Conservation (phyloP, 2,329 filamentous ascomycete species). For the Trichoderma arundinaceum region DNA sequence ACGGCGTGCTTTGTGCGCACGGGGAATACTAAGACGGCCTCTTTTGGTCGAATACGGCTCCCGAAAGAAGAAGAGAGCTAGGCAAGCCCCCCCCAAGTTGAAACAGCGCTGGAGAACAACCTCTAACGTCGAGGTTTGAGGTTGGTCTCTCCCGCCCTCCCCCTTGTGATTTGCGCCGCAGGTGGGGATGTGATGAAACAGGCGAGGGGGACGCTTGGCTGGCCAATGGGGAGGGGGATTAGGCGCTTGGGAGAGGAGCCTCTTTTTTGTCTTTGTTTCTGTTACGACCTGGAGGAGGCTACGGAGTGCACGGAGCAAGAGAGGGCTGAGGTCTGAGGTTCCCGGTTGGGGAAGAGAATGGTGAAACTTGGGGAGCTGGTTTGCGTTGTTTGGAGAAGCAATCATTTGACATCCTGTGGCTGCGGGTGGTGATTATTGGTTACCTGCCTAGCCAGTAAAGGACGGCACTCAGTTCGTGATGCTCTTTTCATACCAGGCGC, state of each 20-base stretch:
- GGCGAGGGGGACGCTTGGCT: slow-evolving; percentile 27
- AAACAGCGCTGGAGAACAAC: slow-evolving; percentile 21
- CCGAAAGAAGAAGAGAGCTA: not conserved
- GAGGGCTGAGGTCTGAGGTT: too few relatives aligned
- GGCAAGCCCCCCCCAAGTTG: not conserved
- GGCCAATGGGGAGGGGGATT: slow-evolving; percentile 26
- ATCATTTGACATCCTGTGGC: too few relatives aligned
- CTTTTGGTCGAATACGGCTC: not conserved
- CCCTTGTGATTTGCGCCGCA: slow-evolving; percentile 17
- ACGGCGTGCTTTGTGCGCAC: too few relatives aligned
- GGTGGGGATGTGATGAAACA: slow-evolving; percentile 24
- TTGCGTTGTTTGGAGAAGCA: too few relatives aligned
- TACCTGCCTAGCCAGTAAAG: too few relatives aligned
- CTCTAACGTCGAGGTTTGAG: slow-evolving; percentile 27
- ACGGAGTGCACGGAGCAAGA: not conserved
- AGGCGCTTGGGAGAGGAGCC: slow-evolving; percentile 26
- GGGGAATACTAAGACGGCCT: too few relatives aligned
- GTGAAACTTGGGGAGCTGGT: too few relatives aligned
- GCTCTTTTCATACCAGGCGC: too few relatives aligned
- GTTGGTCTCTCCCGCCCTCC: not conserved
- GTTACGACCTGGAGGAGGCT: not conserved
- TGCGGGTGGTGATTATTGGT: too few relatives aligned
- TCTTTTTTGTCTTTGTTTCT: not conserved
- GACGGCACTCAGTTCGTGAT: too few relatives aligned
- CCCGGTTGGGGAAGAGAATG: too few relatives aligned